Evolutionary conservation across 2,329 filamentous ascomycete species (phyloP).

Genomic region (Diplodia intermedia): DNA sequence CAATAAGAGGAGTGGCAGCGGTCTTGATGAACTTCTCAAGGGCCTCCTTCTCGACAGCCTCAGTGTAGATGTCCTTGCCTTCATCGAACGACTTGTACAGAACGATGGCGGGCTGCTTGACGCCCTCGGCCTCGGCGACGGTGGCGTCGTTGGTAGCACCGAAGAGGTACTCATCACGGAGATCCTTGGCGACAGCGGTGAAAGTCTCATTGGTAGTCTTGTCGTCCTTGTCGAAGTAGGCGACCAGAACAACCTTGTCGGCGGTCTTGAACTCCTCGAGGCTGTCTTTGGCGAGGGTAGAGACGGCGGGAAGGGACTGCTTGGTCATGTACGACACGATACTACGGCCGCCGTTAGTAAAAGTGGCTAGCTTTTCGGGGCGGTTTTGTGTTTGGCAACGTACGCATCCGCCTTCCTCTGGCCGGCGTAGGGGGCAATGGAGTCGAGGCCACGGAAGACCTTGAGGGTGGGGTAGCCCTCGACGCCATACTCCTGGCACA

Average conservation of each 20-base stretch:
- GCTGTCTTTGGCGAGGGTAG: conserved; percentile 77
- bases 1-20: conserved; percentile 85
- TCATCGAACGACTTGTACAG: conserved; percentile 99
- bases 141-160: conserved; percentile 83
- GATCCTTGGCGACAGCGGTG: conserved; percentile 72
- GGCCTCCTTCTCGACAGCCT: conserved; percentile 80
- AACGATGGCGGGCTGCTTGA: conserved; percentile 84
- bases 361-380: background rate
- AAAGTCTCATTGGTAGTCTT: conserved; percentile 90
- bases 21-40: conserved; percentile 86
- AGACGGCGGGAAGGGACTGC: conserved; percentile 93
- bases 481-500: conserved; percentile 88
- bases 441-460: conserved; percentile 92
- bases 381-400: conserved; percentile 39
- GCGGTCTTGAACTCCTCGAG: conserved; percentile 96
- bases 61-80: conserved; percentile 84
- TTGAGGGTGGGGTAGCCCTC: conserved; percentile 99
- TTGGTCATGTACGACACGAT: conserved; percentile 94
- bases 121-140: conserved; percentile 87
- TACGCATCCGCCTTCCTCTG: conserved; percentile 82
- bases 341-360: conserved; percentile 44
- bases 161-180: conserved; percentile 92
- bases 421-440: conserved; percentile 81
- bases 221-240: conserved; percentile 79
- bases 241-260: conserved; percentile 95